Conservation (phyloP, 1,284 basidiomycete genomes). For the Rhizoctonia solani region DNA sequence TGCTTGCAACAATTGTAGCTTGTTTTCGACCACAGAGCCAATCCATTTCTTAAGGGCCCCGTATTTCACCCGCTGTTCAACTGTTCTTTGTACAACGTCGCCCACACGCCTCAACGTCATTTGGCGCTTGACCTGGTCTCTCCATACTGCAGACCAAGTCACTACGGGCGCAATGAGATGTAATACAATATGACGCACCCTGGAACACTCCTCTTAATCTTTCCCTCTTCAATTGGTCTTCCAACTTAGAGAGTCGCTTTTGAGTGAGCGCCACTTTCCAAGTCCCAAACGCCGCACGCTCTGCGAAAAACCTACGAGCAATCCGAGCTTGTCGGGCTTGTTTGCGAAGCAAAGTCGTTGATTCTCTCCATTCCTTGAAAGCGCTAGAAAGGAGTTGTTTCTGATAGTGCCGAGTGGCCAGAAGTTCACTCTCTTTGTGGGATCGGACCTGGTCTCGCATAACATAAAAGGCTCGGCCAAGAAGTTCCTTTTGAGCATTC, state of each 20-base stretch:
- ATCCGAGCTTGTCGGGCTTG: conserved; percentile 55
- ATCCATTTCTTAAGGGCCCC: conserved; percentile 63
- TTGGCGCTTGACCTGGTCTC: conserved; percentile 1
- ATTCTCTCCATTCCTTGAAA: conserved; percentile 15
- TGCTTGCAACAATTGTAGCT: conserved; percentile 68
- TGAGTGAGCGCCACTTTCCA: conserved; percentile 60
- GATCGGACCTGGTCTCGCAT: conserved; percentile 10
- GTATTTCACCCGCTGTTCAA: conserved; percentile 59
- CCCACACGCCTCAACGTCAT: conserved; percentile 13
- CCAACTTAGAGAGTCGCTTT: conserved; percentile 53
- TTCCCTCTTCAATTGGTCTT: conserved; percentile 52
- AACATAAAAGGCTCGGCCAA: conserved; percentile 20
- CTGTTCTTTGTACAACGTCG: conserved; percentile 42
- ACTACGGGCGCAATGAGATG: neutral
- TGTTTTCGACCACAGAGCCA: conserved; percentile 69
- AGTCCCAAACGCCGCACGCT: conserved; percentile 55
- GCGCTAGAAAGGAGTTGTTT: conserved; percentile 9
- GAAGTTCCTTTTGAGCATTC: neutral
- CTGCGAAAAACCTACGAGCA: conserved; percentile 58
- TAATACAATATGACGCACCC: conserved; percentile 49
- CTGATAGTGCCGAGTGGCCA: conserved; percentile 6
- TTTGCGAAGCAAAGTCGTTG: conserved; percentile 5
- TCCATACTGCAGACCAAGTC: conserved; percentile 2
- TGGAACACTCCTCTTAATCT: conserved; percentile 51
- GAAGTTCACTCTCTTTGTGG: neutral